phyloP scores from a whole-genome alignment of 148 eudicot genomes.

The Rhododendron ferrugineum region DNA sequence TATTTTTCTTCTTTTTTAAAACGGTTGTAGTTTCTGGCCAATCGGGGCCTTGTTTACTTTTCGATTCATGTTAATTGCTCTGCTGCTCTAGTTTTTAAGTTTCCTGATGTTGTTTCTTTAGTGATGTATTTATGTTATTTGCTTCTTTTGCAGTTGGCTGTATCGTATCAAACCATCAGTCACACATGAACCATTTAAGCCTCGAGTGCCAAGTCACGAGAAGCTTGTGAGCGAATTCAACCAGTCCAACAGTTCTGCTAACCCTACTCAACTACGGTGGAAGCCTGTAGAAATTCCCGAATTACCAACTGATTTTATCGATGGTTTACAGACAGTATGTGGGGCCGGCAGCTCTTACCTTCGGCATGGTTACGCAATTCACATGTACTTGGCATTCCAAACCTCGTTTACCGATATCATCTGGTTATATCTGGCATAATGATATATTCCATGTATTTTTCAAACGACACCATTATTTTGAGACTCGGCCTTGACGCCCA shows the following conservation, averaged over 20 bases:
- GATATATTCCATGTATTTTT: background rate
- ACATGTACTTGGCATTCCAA: slow-evolving; percentile 67
- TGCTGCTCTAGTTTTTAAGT: background rate
- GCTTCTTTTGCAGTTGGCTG: slow-evolving; percentile 57
- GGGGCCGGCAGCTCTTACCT: slow-evolving; percentile 96
- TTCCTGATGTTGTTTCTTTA: background rate
- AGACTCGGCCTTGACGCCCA: background rate
- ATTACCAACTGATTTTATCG: slow-evolving; percentile 70
- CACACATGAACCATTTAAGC: slow-evolving; percentile 90
- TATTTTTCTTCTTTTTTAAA: background rate
- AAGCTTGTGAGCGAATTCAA: slow-evolving; percentile 84
- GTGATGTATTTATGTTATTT: background rate
- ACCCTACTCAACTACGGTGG: slow-evolving; percentile 93
- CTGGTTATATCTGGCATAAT: background rate
- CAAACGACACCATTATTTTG: background rate
- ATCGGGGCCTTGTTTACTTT: background rate
- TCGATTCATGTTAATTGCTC: background rate
- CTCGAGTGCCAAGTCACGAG: slow-evolving; percentile 56
- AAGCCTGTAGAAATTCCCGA: slow-evolving; percentile 70
- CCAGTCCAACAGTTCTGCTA: slow-evolving; percentile 70
- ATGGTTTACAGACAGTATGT: slow-evolving; percentile 77
- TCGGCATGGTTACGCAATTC: slow-evolving; percentile 91
- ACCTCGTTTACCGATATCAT: background rate
- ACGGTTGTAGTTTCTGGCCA: background rate
- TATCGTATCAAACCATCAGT: slow-evolving; percentile 96